phyloP scores from a whole-genome alignment of 805 yeast genomes.

The Ogataea pilisensis region DNA sequence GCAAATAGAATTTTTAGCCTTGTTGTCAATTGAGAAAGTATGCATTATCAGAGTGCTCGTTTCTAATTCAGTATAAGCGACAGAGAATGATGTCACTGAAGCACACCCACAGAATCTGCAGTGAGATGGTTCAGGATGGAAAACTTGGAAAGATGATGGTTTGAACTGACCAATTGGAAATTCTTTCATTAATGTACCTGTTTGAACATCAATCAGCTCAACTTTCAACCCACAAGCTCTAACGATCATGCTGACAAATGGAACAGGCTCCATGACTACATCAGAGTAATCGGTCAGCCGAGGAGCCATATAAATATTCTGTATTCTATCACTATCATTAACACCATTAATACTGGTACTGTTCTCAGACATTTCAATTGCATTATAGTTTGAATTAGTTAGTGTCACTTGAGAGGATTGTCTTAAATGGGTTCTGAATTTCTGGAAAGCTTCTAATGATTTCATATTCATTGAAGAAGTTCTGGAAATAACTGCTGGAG shows the following conservation, averaged over 20 bases:
- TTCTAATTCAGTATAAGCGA: conserved; percentile 64
- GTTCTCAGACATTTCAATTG: no score
- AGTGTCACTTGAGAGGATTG: conserved; percentile 10
- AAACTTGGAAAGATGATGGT: conserved; percentile 56
- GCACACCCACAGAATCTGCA: conserved; percentile 91
- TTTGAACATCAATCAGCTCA: conserved; percentile 71
- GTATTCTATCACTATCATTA: no score
- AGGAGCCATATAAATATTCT: no score
- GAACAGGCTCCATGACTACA: conserved; percentile 47
- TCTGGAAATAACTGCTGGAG: conserved; percentile 35
- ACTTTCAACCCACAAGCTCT: conserved; percentile 53
- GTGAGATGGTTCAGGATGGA: conserved; percentile 83
- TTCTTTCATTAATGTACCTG: conserved; percentile 64
- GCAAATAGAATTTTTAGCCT: conserved; percentile 77
- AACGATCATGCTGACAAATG: conserved; percentile 72
- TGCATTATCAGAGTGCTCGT: conserved; percentile 61
- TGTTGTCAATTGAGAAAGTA: conserved; percentile 65
- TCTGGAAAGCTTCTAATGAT: conserved; percentile 15
- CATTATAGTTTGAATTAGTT: conserved; percentile 5
- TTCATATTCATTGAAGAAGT: conserved; percentile 20
- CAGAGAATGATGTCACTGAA: conserved; percentile 65
- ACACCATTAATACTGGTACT: no score
- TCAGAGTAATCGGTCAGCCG: conserved; percentile 13
- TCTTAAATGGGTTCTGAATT: conserved; percentile 9
- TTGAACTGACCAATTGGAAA: conserved; percentile 61